A percentile compares a stretch with the other conserved stretches of the same genome.
phyloP scores from a whole-genome alignment of 345 rosid species.

The Capsella bursapastoris region DNA sequence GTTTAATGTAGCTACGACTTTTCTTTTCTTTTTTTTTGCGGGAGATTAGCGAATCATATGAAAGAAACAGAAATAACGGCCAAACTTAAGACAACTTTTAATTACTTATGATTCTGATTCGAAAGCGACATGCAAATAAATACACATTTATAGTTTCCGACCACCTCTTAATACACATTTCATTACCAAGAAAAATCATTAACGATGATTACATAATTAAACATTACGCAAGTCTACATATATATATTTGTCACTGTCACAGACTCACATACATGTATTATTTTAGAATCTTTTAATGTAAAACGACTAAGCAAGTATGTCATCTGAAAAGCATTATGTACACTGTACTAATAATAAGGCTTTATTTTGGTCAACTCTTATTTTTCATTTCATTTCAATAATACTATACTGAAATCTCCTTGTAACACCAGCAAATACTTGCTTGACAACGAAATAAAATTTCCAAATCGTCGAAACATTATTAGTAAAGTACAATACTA shows the following conservation, averaged over 20 bases:
- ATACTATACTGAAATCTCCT: background rate
- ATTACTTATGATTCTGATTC: background rate
- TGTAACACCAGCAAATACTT: background rate
- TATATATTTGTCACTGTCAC: background rate
- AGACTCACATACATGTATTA: background rate
- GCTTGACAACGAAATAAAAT: background rate
- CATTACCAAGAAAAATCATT: background rate
- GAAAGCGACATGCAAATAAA: background rate
- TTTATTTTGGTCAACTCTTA: slow-evolving; percentile 21
- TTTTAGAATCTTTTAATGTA: background rate
- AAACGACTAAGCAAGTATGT: slow-evolving; percentile 38
- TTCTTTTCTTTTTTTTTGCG: background rate
- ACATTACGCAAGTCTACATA: background rate
- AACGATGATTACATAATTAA: background rate
- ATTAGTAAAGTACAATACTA: background rate
- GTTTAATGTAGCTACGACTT: background rate
- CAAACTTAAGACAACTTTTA: background rate
- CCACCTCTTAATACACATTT: background rate
- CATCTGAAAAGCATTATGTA: slow-evolving; percentile 17
- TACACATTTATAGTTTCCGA: background rate
- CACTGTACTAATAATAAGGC: background rate
- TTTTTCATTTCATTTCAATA: background rate
- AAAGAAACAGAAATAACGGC: background rate
- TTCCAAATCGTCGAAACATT: background rate
- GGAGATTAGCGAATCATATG: background rate